Conservation (phyloP, 306 rosid genomes). For the Vigna angularis region DNA sequence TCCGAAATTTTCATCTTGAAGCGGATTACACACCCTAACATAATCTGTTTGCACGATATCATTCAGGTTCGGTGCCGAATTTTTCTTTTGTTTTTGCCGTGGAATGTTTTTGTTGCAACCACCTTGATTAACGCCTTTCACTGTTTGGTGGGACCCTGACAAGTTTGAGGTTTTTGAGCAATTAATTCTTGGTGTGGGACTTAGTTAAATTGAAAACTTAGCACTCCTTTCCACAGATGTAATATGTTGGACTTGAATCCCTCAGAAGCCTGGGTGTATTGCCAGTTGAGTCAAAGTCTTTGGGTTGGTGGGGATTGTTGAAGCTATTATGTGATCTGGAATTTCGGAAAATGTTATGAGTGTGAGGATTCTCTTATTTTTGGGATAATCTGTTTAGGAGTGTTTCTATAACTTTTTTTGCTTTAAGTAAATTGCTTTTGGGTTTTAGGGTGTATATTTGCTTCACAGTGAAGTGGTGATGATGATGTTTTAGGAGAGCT, state of each 20-base stretch:
- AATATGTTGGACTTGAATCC: background rate
- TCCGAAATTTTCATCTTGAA: constrained; percentile 89
- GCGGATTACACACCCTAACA: constrained; percentile 87
- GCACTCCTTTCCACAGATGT: background rate
- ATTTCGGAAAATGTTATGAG: background rate
- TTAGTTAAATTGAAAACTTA: no score
- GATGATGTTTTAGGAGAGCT: constrained; percentile 22
- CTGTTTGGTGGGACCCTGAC: background rate
- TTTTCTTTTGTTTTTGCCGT: background rate
- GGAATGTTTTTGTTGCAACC: background rate
- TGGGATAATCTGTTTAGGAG: background rate
- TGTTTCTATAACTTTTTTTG: background rate
- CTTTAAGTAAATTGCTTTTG: background rate
- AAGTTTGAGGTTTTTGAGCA: no score
- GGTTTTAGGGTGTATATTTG: background rate
- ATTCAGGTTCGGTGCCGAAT: constrained; percentile 63
- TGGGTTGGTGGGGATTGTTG: background rate
- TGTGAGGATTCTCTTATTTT: background rate
- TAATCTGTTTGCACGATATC: constrained; percentile 85
- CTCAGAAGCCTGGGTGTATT: background rate
- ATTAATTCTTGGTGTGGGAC: no score
- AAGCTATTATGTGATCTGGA: constrained; percentile 2
- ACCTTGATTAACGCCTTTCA: no score
- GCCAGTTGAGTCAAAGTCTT: background rate
- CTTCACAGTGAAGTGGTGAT: constrained; percentile 9